Evolutionary conservation across 176 grass and related monocot species (phyloP).

Genomic region (Lolium perenne): DNA sequence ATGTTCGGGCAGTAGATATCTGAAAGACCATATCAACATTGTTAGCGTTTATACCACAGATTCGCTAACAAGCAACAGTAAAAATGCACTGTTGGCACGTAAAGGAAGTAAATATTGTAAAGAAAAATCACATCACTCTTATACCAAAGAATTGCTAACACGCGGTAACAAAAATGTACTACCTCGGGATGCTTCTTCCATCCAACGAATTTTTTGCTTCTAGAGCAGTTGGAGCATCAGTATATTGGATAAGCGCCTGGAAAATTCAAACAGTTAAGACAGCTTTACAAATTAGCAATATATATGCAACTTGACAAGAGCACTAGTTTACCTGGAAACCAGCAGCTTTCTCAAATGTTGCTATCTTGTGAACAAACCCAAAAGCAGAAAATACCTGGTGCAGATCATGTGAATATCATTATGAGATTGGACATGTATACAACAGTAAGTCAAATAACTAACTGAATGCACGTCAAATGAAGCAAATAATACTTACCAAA

Average conservation of each 20-base stretch:
- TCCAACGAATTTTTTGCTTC: constrained; percentile 91
- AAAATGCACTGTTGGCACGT: constrained; percentile 46
- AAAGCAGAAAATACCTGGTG: constrained; percentile 94
- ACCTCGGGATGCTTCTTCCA: constrained; percentile 99
- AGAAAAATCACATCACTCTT: constrained; percentile 26
- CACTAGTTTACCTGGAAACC: constrained; percentile 81
- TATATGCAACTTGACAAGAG: not conserved
- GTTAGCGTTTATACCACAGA: constrained; percentile 7
- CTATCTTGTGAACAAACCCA: constrained; percentile 98
- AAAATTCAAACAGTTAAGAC: constrained; percentile 40
- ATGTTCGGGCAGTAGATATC: constrained; percentile 90
- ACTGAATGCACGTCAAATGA: constrained; percentile 2
- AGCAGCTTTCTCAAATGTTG: constrained; percentile 99
- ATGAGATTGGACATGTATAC: not conserved
- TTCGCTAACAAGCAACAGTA: not conserved
- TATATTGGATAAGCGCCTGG: constrained; percentile 95
- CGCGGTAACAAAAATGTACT: constrained; percentile 30
- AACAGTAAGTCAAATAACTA: not conserved
- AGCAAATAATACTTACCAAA: constrained; percentile 62
- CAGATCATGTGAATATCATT: constrained; percentile 5
- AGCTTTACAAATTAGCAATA: constrained; percentile 1
- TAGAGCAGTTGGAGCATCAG: constrained; percentile 83
- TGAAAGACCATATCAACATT: constrained; percentile 46
- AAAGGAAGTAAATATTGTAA: constrained; percentile 74
- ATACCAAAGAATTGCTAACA: not conserved